A percentile compares a stretch with the other conserved stretches of the same genome.
Conservation (phyloP, 306 rosid species). For the Cyamopsis tetragonoloba region DNA sequence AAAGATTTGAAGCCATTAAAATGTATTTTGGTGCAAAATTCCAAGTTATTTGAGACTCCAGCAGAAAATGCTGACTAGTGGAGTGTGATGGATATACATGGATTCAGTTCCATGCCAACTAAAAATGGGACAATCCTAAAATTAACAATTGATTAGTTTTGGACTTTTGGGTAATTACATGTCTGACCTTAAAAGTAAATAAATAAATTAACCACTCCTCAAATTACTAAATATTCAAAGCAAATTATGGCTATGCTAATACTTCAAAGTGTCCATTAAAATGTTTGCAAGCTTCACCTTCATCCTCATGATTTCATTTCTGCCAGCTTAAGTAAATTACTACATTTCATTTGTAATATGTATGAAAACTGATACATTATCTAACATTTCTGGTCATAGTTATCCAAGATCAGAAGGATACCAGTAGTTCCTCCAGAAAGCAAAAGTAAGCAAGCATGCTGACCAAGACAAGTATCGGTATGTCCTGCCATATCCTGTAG, state of each 20-base stretch:
- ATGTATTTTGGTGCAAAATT: background rate
- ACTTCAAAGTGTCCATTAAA: background rate
- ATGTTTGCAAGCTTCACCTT: background rate
- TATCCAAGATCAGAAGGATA: constrained; percentile 28
- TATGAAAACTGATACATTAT: background rate
- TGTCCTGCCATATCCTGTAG: constrained; percentile 75
- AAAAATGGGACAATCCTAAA: background rate
- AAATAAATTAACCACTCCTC: background rate
- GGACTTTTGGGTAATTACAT: background rate
- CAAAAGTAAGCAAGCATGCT: constrained; percentile 86
- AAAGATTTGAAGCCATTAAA: background rate
- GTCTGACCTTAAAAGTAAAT: background rate
- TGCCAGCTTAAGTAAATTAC: background rate
- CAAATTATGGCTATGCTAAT: background rate
- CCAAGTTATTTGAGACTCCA: background rate
- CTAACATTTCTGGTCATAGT: background rate
- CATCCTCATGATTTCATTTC: background rate
- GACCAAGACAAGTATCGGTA: constrained; percentile 62
- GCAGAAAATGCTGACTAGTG: background rate
- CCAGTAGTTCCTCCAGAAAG: constrained; percentile 79
- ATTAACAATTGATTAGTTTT: background rate
- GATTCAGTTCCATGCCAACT: background rate
- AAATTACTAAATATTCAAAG: background rate
- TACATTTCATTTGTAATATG: background rate
- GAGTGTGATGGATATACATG: background rate